Conservation (phyloP, 768 basidiomycete genomes). For the Lepiota venenata region DNA sequence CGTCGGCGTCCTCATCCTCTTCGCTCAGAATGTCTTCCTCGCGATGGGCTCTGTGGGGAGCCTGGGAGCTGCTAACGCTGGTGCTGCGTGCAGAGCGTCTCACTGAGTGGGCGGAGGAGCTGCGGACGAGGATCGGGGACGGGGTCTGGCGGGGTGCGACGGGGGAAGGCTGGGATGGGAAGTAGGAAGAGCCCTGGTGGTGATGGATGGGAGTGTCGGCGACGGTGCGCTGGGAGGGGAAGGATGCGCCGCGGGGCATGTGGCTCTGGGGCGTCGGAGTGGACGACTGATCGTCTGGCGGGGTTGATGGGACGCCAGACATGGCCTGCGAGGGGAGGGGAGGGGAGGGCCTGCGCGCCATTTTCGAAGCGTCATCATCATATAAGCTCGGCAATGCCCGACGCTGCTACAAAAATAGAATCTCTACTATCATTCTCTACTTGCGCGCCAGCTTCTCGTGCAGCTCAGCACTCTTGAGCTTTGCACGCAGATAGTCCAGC, state of each 20-base stretch:
- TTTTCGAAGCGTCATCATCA: neutral
- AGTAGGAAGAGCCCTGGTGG: constrained; percentile 68
- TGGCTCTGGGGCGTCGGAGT: constrained; percentile 44
- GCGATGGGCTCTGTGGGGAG: constrained; percentile 38
- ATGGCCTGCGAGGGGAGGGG: constrained; percentile 17
- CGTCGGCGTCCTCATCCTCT: constrained; percentile 46
- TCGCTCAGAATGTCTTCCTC: constrained; percentile 51
- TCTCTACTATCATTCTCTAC: too few species aligned
- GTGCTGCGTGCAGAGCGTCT: constrained; percentile 51
- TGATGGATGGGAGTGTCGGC: constrained; percentile 61
- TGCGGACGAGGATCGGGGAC: constrained; percentile 42
- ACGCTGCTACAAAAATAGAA: too few species aligned
- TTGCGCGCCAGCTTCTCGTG: constrained; percentile 77
- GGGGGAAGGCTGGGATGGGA: constrained; percentile 43
- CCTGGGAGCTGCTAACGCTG: constrained; percentile 58
- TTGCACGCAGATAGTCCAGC: constrained; percentile 77
- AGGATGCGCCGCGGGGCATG: constrained; percentile 43
- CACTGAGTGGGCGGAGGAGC: constrained; percentile 49
- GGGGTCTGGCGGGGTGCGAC: constrained; percentile 43
- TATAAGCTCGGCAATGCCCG: constrained; percentile 5
- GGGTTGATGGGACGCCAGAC: constrained; percentile 25
- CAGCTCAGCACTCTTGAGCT: constrained; percentile 79
- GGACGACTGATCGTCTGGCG: constrained; percentile 34
- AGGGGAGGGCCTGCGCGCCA: too few species aligned
- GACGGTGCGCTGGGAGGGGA: constrained; percentile 56